Base-by-base conservation (phyloP, 805 yeast species). In the Ogataea methylovora region DNA sequence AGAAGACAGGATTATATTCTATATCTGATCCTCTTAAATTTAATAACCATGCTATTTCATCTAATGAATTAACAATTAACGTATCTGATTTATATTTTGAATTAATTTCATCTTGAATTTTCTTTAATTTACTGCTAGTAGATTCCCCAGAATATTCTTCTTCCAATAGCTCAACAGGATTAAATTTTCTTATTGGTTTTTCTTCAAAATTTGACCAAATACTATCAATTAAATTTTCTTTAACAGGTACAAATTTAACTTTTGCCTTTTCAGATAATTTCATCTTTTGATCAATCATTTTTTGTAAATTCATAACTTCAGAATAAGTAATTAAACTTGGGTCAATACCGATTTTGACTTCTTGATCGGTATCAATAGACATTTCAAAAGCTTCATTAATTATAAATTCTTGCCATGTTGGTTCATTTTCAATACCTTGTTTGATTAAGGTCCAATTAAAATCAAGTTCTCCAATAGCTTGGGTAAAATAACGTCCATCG, bases 41-140 rank as follows among this genome's bases (percentile, higher is more conserved):
- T 51, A 87, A 71, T 28, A 87, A 60, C 96, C 96, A 88, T 7
- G 95, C 92, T 41, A 87, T 75, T 45, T 88, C 95, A 60, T 90
- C 97, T 34, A 88, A 59, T 4, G 75, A 65, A 36, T 67, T 59
- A 6, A 71, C 54, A 9, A 73, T 62, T 34, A 60, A 26, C 1
- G 54, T 44, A 7, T 44, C 33, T 11, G 48, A 43, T 8, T 41
- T 29, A 34, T 44, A 37, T 21, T 51, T 61, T 57, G 56, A 36
- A 35, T 49, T 48, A 48, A 76, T 55, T 9, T 51, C 43, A 1
- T 51, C 39, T 30, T 65, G 40, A 21, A 80, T 59, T 36, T 71
- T 69, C 2, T 48, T 49, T 27, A 84, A 57, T 54, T 92, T 92
- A 3, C 70, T 63, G 27, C 58, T 49, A 25, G 75, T 71, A 2